Evolutionary conservation across 495 filamentous ascomycete genomes (phyloP), one percentile per base, ranked within the genome.

Genomic region (Barbatosphaeria neglecta): DNA sequence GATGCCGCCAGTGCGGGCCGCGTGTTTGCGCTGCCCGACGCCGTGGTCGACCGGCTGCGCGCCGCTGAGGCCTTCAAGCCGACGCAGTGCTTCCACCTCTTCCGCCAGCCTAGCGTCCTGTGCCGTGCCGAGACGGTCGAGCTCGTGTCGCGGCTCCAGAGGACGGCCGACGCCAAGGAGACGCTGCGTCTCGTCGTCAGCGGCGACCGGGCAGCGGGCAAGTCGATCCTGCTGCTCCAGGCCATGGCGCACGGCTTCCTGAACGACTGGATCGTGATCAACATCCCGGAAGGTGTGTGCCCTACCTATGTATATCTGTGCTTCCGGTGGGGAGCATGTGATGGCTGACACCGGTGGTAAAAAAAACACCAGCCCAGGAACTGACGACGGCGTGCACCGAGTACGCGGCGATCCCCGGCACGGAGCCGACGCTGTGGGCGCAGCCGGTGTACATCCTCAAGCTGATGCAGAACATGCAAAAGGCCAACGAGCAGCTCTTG

Each of bases 41-140:
- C 66, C 2, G 67, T 84, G 45, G 69, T 94, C 20, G 87, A 93
- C 68, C 74, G 78, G 58, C 72, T 98, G 76, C 76, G 87, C 53
- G 80, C 78, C 18, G 71, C 81, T 50, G 84, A 92, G 53, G 90
- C 86, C 10, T 98, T 98, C 74, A 90, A 95, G 74, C 67, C 78
- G n/a, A 82, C 77, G 13, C 92, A 97, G 72, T 81, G 75, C 46
- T 98, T 92, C 92, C 74, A 72, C 22, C 68, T 93, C 56, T 98
- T 96, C 65, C 67, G 83, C 55, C 74, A 82, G 43, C 90, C 92
- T 15, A 81, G 80, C 40, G 78, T 77, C 25, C 66, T 98, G 51
- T 58, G 94, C 44, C 76, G 89, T 54, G 69, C 70, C 39, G 84
- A 94, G 67, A 85, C 82, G 24, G 62, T 87, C 52, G 75, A 86